Conservation (phyloP, 495 filamentous ascomycete genomes). For the Ramalina intermedia region DNA sequence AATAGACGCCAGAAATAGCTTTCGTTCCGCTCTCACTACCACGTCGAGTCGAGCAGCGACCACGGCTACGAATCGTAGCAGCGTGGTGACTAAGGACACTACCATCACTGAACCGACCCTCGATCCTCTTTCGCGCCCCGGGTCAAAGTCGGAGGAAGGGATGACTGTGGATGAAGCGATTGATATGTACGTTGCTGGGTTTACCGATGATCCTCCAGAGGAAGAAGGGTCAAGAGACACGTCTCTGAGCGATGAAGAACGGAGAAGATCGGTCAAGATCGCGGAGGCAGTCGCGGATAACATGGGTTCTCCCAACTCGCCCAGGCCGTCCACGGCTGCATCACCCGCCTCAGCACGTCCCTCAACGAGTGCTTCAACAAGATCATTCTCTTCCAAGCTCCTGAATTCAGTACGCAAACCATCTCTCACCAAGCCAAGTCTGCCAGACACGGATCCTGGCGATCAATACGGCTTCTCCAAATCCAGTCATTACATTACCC, state of each 20-base stretch:
- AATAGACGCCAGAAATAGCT: constrained; percentile 51
- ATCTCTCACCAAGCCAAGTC: constrained; percentile 18
- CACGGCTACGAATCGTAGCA: constrained; percentile 64
- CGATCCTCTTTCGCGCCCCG: constrained; percentile 38
- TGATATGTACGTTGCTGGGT: constrained; percentile 81
- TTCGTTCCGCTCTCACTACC: constrained; percentile 55
- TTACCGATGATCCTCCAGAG: constrained; percentile 42
- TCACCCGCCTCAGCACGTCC: constrained; percentile 9
- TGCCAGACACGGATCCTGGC: constrained; percentile 28
- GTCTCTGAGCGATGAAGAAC: constrained; percentile 10
- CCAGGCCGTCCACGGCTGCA: constrained; percentile 9
- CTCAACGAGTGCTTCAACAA: constrained; percentile 12
- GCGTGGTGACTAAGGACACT: constrained; percentile 65
- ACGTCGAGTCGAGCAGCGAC: constrained; percentile 55
- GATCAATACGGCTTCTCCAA: constrained; percentile 90
- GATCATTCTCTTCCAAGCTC: constrained; percentile 20
- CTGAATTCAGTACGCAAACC: constrained; percentile 6
- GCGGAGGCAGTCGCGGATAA: constrained; percentile 12
- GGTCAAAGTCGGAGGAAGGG: constrained; percentile 43
- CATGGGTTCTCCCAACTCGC: constrained; percentile 13
- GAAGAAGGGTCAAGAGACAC: constrained; percentile 15
- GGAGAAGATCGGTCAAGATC: constrained; percentile 14
- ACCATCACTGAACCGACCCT: constrained; percentile 53
- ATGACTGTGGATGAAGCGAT: constrained; percentile 88
- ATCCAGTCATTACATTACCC: constrained; percentile 60